Base-by-base conservation (phyloP, 257 asterid genomes). In the Marsdenia floribunda region DNA sequence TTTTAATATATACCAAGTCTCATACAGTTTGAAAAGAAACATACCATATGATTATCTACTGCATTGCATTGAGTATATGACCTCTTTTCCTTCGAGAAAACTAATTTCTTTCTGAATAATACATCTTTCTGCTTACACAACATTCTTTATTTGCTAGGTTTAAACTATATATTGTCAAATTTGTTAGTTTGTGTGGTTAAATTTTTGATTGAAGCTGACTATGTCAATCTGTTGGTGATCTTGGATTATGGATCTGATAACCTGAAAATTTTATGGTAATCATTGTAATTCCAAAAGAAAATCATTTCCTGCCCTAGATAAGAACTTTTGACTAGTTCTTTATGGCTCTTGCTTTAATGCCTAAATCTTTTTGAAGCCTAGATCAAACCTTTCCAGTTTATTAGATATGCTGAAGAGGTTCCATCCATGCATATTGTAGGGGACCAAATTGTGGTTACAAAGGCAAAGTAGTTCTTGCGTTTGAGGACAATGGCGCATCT, bases 391-490 rank as follows among this genome's bases (percentile, higher is more conserved):
- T n/a, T 52, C 63, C 19, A 16, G 50, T 63, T 14, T 14, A 71
- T 61, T 60, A 54, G 19, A 14, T 76, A 50, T 60, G 63, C 57
- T 70, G 63, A 22, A 8, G 18, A 49, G 5, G 18, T 24, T 21
- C 29, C 12, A 72, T 47, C 35, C n/a, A 29, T 73, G 4, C 1
- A 24, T 59, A 46, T 61, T 80, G 74, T 78, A 91, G 97, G 91
- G 97, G 96, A 74, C 98, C 97, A 75, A 40, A 83, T 68, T 82
- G 83, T 78, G 93, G 91, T 73, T 87, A 81, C 83, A 87, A 79
- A 78, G 97, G 98, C 78, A 88, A 90, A 85, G 98, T 93, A 77
- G 83, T 91, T 58, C 92, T 91, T 80, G 84, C 98, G 63, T 93
- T 90, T 79, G 98, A 91, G 84, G 96, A 86, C 76, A 93, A 93